Evolutionary conservation across 495 filamentous ascomycete species (phyloP).

Genomic region (Sordaria brevicollis): DNA sequence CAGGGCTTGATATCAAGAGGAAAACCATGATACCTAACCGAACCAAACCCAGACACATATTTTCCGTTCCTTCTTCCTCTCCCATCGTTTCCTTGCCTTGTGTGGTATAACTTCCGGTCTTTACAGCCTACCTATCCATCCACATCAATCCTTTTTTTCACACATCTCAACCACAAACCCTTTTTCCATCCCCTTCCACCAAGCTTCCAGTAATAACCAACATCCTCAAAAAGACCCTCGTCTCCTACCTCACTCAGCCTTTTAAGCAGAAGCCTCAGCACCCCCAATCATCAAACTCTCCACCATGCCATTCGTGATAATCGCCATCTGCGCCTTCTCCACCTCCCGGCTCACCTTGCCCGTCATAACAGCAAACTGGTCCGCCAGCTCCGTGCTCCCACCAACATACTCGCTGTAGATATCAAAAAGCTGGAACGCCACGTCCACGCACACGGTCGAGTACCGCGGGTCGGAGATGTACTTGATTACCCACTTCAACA

Average conservation of each 20-base stretch:
- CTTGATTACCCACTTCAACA: slow-evolving; percentile 73
- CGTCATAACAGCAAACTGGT: slow-evolving; percentile 52
- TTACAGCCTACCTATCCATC: background rate
- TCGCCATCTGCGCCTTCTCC: slow-evolving; percentile 69
- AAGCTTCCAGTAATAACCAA: background rate
- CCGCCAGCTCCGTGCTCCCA: slow-evolving; percentile 61
- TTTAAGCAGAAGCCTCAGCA: background rate
- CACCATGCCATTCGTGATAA: slow-evolving; percentile 72
- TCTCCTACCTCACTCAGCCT: background rate
- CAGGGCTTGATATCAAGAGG: background rate
- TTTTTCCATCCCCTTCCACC: background rate
- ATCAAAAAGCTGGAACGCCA: slow-evolving; percentile 69
- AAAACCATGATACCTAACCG: background rate
- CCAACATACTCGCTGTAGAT: slow-evolving; percentile 76
- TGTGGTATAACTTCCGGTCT: background rate
- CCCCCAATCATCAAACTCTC: slow-evolving; percentile 52
- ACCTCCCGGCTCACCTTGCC: slow-evolving; percentile 63
- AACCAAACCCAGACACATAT: background rate
- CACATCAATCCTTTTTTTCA: background rate
- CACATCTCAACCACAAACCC: too few species aligned
- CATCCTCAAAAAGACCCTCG: background rate
- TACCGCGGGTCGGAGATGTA: slow-evolving; percentile 71
- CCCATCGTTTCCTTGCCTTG: background rate
- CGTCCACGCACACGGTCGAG: slow-evolving; percentile 65
- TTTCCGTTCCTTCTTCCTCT: background rate